A percentile compares a stretch with the other conserved stretches of the same genome.
phyloP scores from a whole-genome alignment of 352 stramenopile species.

The Phytopythium ostracodes region DNA sequence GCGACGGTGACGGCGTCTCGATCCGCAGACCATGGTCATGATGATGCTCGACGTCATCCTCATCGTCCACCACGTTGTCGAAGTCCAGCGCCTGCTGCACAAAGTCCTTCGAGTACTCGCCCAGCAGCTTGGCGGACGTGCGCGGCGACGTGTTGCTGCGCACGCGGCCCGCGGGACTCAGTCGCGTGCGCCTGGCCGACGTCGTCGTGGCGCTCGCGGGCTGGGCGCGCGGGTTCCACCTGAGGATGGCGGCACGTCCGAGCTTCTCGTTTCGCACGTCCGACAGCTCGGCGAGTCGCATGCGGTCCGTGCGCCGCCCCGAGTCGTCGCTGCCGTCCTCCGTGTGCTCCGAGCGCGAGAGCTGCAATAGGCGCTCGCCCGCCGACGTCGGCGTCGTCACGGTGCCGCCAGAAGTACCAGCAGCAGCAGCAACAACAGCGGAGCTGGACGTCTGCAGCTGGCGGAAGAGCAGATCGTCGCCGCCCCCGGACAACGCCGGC shows the following conservation, averaged over 20 bases:
- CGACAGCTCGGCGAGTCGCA: slow-evolving; percentile 73
- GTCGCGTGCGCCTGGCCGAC: slow-evolving; percentile 11
- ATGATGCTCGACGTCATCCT: slow-evolving; percentile 15
- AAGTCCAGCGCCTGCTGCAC: slow-evolving; percentile 76
- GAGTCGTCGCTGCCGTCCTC: slow-evolving; percentile 3
- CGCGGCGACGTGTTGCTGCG: slow-evolving; percentile 29
- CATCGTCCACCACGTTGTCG: slow-evolving; percentile 47
- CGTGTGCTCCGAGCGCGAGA: slow-evolving; percentile 34
- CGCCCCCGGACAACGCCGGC: neutral
- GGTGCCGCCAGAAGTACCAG: neutral
- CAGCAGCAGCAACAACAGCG: too few relatives aligned
- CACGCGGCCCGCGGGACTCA: slow-evolving; percentile 21
- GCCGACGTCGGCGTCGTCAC: slow-evolving; percentile 15
- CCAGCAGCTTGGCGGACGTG: slow-evolving; percentile 54
- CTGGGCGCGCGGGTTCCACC: slow-evolving; percentile 44
- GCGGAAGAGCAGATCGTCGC: slow-evolving; percentile 11
- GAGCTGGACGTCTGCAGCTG: neutral
- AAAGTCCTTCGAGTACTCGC: slow-evolving; percentile 66
- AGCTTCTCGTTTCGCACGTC: slow-evolving; percentile 57
- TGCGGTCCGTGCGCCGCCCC: slow-evolving; percentile 49
- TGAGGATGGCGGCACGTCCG: slow-evolving; percentile 25
- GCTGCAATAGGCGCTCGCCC: slow-evolving; percentile 42
- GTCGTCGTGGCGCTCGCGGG: slow-evolving; percentile 17
- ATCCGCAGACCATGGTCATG: neutral
- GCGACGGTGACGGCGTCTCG: slow-evolving; percentile 7